Percentiles rank a stretch among this genome's conserved stretches.
Conservation (phyloP, 1,139 yeast genomes). For the Magnusiomyces tetraspermus region DNA sequence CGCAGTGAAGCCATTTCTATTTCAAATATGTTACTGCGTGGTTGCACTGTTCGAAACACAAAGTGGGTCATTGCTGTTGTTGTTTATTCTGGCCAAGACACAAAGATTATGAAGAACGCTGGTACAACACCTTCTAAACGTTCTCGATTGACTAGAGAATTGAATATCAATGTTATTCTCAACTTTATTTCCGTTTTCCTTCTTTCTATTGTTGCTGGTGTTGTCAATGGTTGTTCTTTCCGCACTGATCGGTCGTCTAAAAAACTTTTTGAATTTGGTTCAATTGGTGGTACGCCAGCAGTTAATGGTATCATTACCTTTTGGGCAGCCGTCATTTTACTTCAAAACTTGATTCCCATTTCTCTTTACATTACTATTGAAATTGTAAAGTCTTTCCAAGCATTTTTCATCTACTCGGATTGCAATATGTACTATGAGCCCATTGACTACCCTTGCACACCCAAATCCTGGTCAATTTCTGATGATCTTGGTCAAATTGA, state of each 20-base stretch:
- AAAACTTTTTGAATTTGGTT: slow-evolving; percentile 60
- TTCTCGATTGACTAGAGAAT: slow-evolving; percentile 72
- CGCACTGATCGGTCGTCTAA: slow-evolving; percentile 46
- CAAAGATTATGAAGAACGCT: slow-evolving; percentile 87
- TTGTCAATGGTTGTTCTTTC: slow-evolving; percentile 68
- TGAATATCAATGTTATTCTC: slow-evolving; percentile 70
- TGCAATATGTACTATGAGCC: slow-evolving; percentile 74
- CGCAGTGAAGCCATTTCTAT: slow-evolving; percentile 54
- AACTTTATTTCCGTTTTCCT: slow-evolving; percentile 69
- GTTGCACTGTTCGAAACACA: slow-evolving; percentile 76
- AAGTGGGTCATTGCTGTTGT: slow-evolving; percentile 90
- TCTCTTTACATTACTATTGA: slow-evolving; percentile 91
- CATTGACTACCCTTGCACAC: slow-evolving; percentile 89
- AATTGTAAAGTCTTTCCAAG: slow-evolving; percentile 89
- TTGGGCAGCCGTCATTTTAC: slow-evolving; percentile 80
- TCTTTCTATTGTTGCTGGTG: slow-evolving; percentile 72
- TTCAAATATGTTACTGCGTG: slow-evolving; percentile 76
- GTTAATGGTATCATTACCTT: slow-evolving; percentile 76
- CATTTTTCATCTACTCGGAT: slow-evolving; percentile 86
- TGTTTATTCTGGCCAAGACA: slow-evolving; percentile 79
- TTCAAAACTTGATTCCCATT: slow-evolving; percentile 88
- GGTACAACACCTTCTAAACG: slow-evolving; percentile 88
- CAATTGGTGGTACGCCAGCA: slow-evolving; percentile 56
- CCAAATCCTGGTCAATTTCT: slow-evolving; percentile 93
- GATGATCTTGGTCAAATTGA: slow-evolving; percentile 97